Percentiles rank a stretch among this genome's conserved stretches.
Conservation (phyloP, 2,329 filamentous ascomycete genomes). For the Zymoseptoria crescenta region DNA sequence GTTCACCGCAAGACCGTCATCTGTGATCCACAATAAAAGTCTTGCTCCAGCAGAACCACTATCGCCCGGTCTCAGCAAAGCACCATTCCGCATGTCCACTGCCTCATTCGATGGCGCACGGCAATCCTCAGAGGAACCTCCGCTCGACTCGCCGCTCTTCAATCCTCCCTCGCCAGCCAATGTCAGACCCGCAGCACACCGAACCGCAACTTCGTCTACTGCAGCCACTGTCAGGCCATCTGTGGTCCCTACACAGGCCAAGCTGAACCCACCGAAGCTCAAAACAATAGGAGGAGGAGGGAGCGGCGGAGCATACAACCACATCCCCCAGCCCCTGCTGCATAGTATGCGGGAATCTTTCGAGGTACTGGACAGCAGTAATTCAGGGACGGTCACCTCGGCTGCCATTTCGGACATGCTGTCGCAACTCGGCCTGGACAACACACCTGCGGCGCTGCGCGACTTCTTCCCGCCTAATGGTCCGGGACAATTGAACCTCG, state of each 20-base stretch:
- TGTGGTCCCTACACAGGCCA: slow-evolving; percentile 7
- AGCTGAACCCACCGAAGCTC: slow-evolving; percentile 10
- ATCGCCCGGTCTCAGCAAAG: neutral
- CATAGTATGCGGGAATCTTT: slow-evolving; percentile 87
- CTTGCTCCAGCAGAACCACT: slow-evolving; percentile 3
- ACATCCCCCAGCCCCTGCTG: slow-evolving; percentile 73
- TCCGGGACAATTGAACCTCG: slow-evolving; percentile 66
- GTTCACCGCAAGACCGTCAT: slow-evolving; percentile 5
- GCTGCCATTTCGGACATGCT: slow-evolving; percentile 86
- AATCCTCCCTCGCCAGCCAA: slow-evolving; percentile 25
- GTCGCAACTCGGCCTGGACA: slow-evolving; percentile 72
- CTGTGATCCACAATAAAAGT: neutral
- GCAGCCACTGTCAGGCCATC: slow-evolving; percentile 21
- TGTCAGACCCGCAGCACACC: slow-evolving; percentile 32
- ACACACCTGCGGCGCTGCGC: slow-evolving; percentile 61
- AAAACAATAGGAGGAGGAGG: slow-evolving; percentile 10
- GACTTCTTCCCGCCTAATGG: slow-evolving; percentile 69
- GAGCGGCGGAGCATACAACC: slow-evolving; percentile 43
- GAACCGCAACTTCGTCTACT: slow-evolving; percentile 31
- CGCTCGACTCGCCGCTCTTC: slow-evolving; percentile 19
- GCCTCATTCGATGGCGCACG: slow-evolving; percentile 11
- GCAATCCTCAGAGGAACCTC: slow-evolving; percentile 13
- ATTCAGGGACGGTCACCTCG: slow-evolving; percentile 71
- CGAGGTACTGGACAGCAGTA: slow-evolving; percentile 83
- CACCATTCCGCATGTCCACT: neutral